Conservation (phyloP, 257 asterid species). For the Solanum chiquidenum region DNA sequence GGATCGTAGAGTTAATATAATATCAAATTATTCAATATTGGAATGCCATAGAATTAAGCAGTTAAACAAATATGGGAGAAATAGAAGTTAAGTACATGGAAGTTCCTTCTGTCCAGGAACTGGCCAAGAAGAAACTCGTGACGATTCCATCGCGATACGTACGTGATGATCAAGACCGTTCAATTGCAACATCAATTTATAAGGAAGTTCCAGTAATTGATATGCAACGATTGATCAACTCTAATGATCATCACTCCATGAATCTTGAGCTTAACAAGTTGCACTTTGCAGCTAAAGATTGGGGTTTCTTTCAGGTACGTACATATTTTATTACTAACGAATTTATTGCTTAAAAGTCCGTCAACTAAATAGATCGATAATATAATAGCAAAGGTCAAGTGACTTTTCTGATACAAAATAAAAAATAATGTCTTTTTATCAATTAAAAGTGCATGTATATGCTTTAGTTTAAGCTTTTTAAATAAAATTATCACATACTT, state of each 20-base stretch:
- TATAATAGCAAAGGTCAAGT: no score
- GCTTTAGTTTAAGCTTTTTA: no score
- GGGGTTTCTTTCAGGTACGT: slow-evolving; percentile 59
- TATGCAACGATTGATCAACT: slow-evolving; percentile 13
- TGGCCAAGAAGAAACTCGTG: slow-evolving; percentile 22
- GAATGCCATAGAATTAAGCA: no score
- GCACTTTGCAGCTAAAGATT: slow-evolving; percentile 37
- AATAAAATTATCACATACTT: no score
- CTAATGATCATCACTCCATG: not conserved
- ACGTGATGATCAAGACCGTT: slow-evolving; percentile 21
- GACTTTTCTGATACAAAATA: no score
- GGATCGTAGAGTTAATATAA: no score
- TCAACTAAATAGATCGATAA: no score
- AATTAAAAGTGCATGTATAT: no score
- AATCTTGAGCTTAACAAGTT: slow-evolving; percentile 34
- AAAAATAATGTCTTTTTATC: no score
- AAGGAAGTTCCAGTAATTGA: slow-evolving; percentile 33
- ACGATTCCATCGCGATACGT: slow-evolving; percentile 15
- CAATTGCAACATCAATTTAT: not conserved
- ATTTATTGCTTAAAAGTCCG: no score
- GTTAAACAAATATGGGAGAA: not conserved
- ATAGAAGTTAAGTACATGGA: slow-evolving; percentile 8
- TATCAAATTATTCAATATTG: no score
- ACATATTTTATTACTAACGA: no score
- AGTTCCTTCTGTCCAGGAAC: slow-evolving; percentile 57